Percentiles rank a stretch among this genome's conserved stretches.
phyloP scores from a whole-genome alignment of 2,329 filamentous ascomycete species.

The Daldinia sp. region DNA sequence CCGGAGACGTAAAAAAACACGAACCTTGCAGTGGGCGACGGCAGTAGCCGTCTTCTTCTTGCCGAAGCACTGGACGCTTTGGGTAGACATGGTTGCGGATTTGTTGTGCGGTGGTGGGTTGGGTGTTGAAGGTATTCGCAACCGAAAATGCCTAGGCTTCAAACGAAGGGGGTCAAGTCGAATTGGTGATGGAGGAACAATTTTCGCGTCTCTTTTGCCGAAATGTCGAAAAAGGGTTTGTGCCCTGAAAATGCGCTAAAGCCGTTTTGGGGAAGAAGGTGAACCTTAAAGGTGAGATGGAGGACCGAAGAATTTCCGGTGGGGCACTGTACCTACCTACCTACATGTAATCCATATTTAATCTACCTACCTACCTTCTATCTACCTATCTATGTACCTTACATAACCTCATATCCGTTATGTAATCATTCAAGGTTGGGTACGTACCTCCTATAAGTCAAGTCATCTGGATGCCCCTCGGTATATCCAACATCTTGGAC shows the following conservation, averaged over 20 bases:
- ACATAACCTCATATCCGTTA: neutral
- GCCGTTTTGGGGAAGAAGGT: conserved; percentile 24
- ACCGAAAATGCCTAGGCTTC: conserved; percentile 41
- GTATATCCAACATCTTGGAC: conserved; percentile 1
- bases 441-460: conserved; percentile 17
- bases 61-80: conserved; percentile 98
- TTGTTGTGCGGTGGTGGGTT: conserved; percentile 36
- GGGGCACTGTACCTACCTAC: neutral
- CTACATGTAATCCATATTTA: too few species aligned
- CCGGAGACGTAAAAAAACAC: conserved; percentile 45
- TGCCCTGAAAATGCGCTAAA: conserved; percentile 47
- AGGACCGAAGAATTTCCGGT: conserved; percentile 34
- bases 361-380: too few species aligned
- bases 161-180: conserved; percentile 18
- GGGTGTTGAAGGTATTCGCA: conserved; percentile 47
- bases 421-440: conserved; percentile 2
- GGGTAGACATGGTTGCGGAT: conserved; percentile 76
- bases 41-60: conserved; percentile 94
- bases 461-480: conserved; percentile 6
- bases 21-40: conserved; percentile 93
- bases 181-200: conserved; percentile 39
- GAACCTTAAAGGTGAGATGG: conserved; percentile 19
- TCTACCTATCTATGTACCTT: neutral
- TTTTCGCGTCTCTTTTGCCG: conserved; percentile 43
- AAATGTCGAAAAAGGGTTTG: conserved; percentile 47